These are phyloP conservation scores for Physcia stellaris DNA, from an alignment of 495 filamentous ascomycete genomes.

Conservation along the genomic window DNA sequence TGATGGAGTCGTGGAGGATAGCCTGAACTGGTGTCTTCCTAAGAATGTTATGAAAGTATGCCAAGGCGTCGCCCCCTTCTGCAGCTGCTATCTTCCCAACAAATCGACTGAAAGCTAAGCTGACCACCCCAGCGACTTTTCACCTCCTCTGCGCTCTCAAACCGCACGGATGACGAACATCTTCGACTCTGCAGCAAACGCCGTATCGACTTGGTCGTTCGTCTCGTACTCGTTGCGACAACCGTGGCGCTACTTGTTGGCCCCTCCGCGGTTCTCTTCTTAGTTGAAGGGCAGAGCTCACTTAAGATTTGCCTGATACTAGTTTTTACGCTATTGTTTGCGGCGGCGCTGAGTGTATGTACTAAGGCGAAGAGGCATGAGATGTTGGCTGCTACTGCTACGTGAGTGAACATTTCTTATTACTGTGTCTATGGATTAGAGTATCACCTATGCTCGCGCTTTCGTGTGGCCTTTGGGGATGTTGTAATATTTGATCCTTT, in stretches of 20 bases:
- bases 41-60: too few species aligned
- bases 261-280: conserved; percentile 18
- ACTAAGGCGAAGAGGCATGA: conserved; percentile 26
- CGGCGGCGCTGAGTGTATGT: conserved; percentile 18
- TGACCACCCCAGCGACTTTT: too few species aligned
- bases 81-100: too few species aligned
- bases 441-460: too few species aligned
- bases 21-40: conserved; percentile 14
- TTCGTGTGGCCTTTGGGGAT: too few species aligned
- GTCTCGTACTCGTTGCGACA: conserved; percentile 17
- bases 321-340: conserved; percentile 22
- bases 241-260: conserved; percentile 16
- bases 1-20: conserved; percentile 21
- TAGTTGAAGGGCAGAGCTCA: conserved; percentile 4
- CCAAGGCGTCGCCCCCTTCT: too few species aligned
- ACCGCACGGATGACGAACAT: conserved; percentile 14
- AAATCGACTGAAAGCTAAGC: too few species aligned
- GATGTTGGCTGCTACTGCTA: conserved; percentile 25
- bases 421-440: too few species aligned
- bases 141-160: too few species aligned
- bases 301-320: conserved; percentile 20
- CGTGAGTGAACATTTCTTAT: conserved; percentile 20
- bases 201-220: conserved; percentile 20
- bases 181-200: conserved; percentile 17
- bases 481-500: too few species aligned